Base-by-base conservation (phyloP, 495 filamentous ascomycete genomes). In the Penicillium bialowiezense region DNA sequence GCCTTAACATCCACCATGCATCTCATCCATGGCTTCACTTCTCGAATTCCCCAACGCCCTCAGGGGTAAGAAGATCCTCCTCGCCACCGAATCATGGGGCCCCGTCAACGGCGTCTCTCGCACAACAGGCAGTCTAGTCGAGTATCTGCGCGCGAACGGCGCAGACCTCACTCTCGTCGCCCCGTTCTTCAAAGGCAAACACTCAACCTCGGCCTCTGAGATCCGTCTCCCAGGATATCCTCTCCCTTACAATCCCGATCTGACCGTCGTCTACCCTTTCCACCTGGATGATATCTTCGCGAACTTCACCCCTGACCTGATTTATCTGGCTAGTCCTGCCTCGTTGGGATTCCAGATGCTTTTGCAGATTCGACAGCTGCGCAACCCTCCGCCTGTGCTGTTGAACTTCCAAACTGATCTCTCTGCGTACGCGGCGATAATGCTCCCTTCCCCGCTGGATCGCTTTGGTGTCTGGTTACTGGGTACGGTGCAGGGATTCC, bases 391-490 rank as follows among this genome's bases (percentile, higher is more conserved):
- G 1, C 76, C 79, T 3, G 63, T 81, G 0, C 65, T 85, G 35
- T 72, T 81, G 50, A 86, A 85, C 57, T 85, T 83, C 54, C 82
- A 86, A 55, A 86, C 82, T 0, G 81, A 86, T 59, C 68, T 86
- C 5, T 78, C 80, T 0, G 77, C 80, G 10, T 86, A 86, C 53
- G 76, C 77, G 56, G 72, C 75, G 42, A 79, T 86, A 47, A 64
- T 86, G 21, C 81, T 86, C 36, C 80, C 80, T 0, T 60, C 69
- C 24, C 79, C 79, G 1, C 65, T 86, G 14, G 76, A 77, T 45
- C 55, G 53, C 7, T 73, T 80, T 38, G 82, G 78, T 5, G 77
- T 80, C 32, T 75, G 69, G 57, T 59, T 82, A 19, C 74, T 85
- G 44, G 68, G 72, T 12, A 54, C 64, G 0, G 80, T 83, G 1